Base-by-base conservation (phyloP, 176 grass and related monocot genomes). In the Triticum timopheevii region DNA sequence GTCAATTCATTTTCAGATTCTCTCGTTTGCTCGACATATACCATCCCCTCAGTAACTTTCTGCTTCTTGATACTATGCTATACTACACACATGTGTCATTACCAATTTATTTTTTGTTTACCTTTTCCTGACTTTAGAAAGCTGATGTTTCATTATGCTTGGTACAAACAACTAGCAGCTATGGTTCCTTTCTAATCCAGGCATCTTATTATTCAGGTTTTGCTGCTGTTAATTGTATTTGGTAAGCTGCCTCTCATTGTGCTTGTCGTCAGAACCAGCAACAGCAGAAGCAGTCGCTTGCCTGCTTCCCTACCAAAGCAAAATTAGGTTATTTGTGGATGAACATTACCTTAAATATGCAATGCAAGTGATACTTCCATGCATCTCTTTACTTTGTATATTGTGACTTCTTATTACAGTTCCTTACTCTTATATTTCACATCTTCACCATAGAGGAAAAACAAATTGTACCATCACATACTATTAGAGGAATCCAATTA, bases 191-290 rank as follows among this genome's bases (percentile, higher is more conserved):
- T 17, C 58, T 61, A 79, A 80, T 64, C 58, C 2, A 5, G 12
- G 4, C 44, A 38, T 85, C 5, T 85, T 77, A 4, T 52, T 13
- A 38, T 77, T 30, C 73, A 78, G 83, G 45, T 68, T 78, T 50
- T 27, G 28, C 30, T 85, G 24, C 24, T 75, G 23, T 82, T 25
- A 33, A 65, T 68, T 75, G 23, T 82, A 13, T 45, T 47, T 2
- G 3, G 45, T 34, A 69, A 82, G 49, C 49, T 54, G 52, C 28
- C 47, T 20, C 9, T 67, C 79, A 50, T 13, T 19, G 20, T 61
- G 77, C 56, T 79, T 28, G 59, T 71, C 44, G 12, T 82, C 7
- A 3, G 47, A 24, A 77, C 44, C 54, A 86, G 72, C 72, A 63
- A 36, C 50, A 72, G 61, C 52, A 71, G 30, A 62, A 22, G 31